phyloP scores from a whole-genome alignment of 2,329 filamentous ascomycete species.

The Colletotrichum shisoi region DNA sequence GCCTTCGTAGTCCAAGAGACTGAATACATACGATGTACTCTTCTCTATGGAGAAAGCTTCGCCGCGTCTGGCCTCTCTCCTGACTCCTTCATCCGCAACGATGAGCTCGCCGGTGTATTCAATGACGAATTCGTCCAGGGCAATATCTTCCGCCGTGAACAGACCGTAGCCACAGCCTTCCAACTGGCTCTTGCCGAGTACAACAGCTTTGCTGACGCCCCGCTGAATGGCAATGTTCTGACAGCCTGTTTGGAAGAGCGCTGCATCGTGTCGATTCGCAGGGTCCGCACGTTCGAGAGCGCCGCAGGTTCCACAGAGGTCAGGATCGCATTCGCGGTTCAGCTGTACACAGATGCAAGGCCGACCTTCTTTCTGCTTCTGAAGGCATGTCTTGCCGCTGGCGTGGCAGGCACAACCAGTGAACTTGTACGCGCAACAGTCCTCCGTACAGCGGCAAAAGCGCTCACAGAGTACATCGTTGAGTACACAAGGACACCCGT shows the following conservation, averaged over 20 bases:
- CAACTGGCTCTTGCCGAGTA: constrained; percentile 75
- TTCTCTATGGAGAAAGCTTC: constrained; percentile 68
- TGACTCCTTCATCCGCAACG: constrained; percentile 72
- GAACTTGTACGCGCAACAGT: constrained; percentile 69
- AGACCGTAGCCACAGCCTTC: constrained; percentile 76
- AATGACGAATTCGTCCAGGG: constrained; percentile 75
- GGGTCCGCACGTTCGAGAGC: constrained; percentile 74
- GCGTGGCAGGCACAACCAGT: constrained; percentile 71
- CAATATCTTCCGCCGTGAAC: constrained; percentile 73
- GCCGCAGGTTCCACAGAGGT: constrained; percentile 76
- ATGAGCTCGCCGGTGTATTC: constrained; percentile 85
- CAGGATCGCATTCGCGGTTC: constrained; percentile 81
- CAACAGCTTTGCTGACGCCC: constrained; percentile 68
- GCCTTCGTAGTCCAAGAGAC: constrained; percentile 65
- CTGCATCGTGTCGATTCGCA: constrained; percentile 67
- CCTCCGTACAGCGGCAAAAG: constrained; percentile 70
- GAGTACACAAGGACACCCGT: constrained; percentile 68
- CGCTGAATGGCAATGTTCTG: constrained; percentile 77
- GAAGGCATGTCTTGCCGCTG: constrained; percentile 65
- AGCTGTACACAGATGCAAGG: constrained; percentile 75
- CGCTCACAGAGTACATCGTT: constrained; percentile 74
- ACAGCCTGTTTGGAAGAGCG: constrained; percentile 67
- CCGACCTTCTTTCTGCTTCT: constrained; percentile 62
- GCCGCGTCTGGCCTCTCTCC: constrained; percentile 68
- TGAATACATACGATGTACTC: constrained; percentile 71